Evolutionary conservation across 192 early-diverging fungal genomes (phyloP).

Genomic region (Linnemannia elongata): DNA sequence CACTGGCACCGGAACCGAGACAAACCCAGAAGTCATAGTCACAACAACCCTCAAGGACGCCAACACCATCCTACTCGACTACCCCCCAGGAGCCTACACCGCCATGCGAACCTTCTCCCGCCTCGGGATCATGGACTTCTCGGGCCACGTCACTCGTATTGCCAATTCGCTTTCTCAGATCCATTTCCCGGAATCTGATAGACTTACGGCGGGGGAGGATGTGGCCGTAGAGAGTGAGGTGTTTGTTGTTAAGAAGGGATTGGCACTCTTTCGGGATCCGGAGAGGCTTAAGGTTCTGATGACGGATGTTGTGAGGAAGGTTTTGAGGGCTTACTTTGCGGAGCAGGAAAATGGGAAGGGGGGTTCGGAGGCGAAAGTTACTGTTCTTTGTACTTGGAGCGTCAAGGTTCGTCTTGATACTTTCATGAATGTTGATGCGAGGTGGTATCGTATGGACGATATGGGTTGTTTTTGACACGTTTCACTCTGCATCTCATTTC

Average conservation of each 20-base stretch:
- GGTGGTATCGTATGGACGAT: neutral
- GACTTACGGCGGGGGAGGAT: conserved; percentile 21
- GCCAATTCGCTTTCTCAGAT: conserved; percentile 63
- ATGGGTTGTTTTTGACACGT: neutral
- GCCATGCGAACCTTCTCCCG: conserved; percentile 67
- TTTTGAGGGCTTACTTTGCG: conserved; percentile 58
- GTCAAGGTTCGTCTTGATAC: conserved; percentile 44
- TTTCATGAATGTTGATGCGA: neutral
- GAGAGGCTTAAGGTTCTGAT: conserved; percentile 45
- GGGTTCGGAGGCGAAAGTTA: conserved; percentile 62
- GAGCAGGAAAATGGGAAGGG: conserved; percentile 4
- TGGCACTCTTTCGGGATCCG: conserved; percentile 57
- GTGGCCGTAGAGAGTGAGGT: conserved; percentile 13
- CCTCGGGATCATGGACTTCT: conserved; percentile 65
- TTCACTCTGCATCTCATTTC: neutral
- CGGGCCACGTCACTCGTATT: conserved; percentile 62
- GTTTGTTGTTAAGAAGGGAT: conserved; percentile 16
- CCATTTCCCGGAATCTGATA: conserved; percentile 34
- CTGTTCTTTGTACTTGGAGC: conserved; percentile 66
- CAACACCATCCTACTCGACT: conserved; percentile 11
- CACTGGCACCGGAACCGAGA: neutral
- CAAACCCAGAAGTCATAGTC: neutral
- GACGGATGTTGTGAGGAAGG: conserved; percentile 59
- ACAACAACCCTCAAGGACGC: conserved; percentile 2
- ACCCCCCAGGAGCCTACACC: conserved; percentile 70